phyloP scores from a whole-genome alignment of 768 basidiomycete genomes.

The Boletus sp. region DNA sequence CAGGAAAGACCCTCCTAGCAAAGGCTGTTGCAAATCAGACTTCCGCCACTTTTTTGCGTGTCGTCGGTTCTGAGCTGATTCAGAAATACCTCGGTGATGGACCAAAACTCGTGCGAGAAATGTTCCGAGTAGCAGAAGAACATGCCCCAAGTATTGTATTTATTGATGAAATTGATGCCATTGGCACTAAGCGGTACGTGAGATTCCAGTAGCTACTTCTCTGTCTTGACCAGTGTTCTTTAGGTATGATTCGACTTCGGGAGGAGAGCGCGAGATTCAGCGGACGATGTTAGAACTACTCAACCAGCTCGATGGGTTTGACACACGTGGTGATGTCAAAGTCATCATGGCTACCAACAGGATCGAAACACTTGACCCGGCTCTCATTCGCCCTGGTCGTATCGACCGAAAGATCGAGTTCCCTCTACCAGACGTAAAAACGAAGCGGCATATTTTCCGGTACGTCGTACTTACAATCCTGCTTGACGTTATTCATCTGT shows the following conservation, averaged over 20 bases:
- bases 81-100: constrained; percentile 99
- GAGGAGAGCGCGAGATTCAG: constrained; percentile 98
- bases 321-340: constrained; percentile 98
- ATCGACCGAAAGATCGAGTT: constrained; percentile 99
- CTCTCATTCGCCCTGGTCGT: constrained; percentile 95
- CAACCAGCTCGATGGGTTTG: constrained; percentile 99
- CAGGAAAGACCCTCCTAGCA: constrained; percentile 95
- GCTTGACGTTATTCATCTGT: constrained; percentile 5
- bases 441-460: constrained; percentile 98
- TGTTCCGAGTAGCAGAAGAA: constrained; percentile 97
- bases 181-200: constrained; percentile 94
- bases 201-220: neutral
- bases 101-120: constrained; percentile 94
- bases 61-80: constrained; percentile 96
- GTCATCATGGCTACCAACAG: constrained; percentile 99
- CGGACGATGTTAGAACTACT: constrained; percentile 98
- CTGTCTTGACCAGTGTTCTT: constrained; percentile 1
- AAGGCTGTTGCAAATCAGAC: constrained; percentile 99
- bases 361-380: constrained; percentile 96
- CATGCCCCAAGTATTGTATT: constrained; percentile 98
- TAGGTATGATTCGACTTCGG: constrained; percentile 97
- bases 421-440: constrained; percentile 96
- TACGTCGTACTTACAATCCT: constrained; percentile 29
- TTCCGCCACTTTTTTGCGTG: constrained; percentile 94
- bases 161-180: constrained; percentile 98